Base-by-base conservation (phyloP, 225 moss, liverwort and hornwort genomes). In the Thuidium tamariscinum region DNA sequence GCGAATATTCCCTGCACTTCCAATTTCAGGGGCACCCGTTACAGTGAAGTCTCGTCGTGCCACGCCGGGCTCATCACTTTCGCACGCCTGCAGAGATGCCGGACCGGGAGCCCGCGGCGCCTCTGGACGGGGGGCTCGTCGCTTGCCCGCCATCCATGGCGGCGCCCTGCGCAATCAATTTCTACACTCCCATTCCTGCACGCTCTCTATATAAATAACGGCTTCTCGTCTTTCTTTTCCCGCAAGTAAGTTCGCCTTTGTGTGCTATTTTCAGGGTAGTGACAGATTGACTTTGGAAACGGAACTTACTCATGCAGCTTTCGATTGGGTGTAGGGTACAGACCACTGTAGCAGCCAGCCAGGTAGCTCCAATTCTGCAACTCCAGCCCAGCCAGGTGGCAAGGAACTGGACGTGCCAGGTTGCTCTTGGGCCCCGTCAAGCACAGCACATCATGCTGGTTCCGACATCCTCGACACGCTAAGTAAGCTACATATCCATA, bases 401-500 rank as follows among this genome's bases (percentile, higher is more conserved):
- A 29, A 29, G 36, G 8, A 64, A 57, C 30, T 19, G 27, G 84
- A 74, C 60, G 74, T 87, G 84, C 68, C 74, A 26, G 14, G 15
- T 44, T 46, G 12, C 42, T 17, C 42, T 26, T 48, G 74, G 64
- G 68, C 51, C 27, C 60, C 27, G 60, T 32, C 66, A 70, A 41
- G 18, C 11, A 34, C 54, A 42, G 8, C 75, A 54, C 54, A 75
- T 75, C 81, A 49, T 65, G 49, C 36, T 55, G 61, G 41, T 88
- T 73, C 88, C 82, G 78, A 90, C 88, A 90, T 90, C 90, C 85
- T 56, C 85, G 88, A 90, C 88, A 88, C 88, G 82, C 79, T n/a
- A 81, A 60, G 87, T n/a, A 14, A 86, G 78, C 74, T 51, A 64
- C 57, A 61, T 52, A 41, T 42, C 72, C 71, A 6, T 41, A 77